phyloP scores from a whole-genome alignment of 805 yeast genomes.

The Yarrowia keelungensis region DNA sequence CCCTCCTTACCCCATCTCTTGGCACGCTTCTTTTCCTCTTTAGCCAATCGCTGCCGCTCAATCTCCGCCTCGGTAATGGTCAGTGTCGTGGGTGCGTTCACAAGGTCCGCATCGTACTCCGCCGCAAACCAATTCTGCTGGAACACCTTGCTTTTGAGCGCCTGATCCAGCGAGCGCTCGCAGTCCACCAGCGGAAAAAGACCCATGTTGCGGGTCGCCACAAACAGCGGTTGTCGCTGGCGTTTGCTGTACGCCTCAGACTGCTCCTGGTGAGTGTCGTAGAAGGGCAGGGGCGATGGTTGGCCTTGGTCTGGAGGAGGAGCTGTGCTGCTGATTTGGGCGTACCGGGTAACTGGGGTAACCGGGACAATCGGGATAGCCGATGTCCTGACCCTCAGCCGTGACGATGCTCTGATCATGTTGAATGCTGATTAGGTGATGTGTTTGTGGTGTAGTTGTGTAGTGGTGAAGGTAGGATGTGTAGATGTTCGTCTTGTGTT shows the following conservation, averaged over 20 bases:
- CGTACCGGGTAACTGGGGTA: too few relatives aligned
- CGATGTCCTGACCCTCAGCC: too few relatives aligned
- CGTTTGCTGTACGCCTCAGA: slow-evolving; percentile 35
- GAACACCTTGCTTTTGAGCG: slow-evolving; percentile 38
- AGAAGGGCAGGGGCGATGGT: slow-evolving; percentile 19
- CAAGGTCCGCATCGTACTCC: slow-evolving; percentile 30
- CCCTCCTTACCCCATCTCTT: neutral
- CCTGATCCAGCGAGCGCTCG: slow-evolving; percentile 34
- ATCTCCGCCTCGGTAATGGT: slow-evolving; percentile 29
- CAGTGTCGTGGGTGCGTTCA: slow-evolving; percentile 26
- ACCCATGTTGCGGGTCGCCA: slow-evolving; percentile 23
- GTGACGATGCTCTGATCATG: too few relatives aligned
- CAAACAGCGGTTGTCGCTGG: slow-evolving; percentile 4
- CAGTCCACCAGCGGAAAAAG: slow-evolving; percentile 37
- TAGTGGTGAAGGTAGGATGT: too few relatives aligned
- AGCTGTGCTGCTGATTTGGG: neutral
- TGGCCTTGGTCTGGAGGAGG: neutral
- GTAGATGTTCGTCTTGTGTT: too few relatives aligned
- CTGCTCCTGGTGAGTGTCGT: slow-evolving; percentile 28
- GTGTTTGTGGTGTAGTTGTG: too few relatives aligned
- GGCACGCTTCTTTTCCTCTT: neutral
- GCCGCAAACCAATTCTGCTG: slow-evolving; percentile 38
- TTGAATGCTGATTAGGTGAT: too few relatives aligned
- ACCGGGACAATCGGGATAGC: too few relatives aligned
- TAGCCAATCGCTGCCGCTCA: slow-evolving; percentile 16